Percentiles rank a stretch among this genome's conserved stretches.
Conservation (phyloP, 805 yeast genomes). For the Metschnikowia vanudenii region DNA sequence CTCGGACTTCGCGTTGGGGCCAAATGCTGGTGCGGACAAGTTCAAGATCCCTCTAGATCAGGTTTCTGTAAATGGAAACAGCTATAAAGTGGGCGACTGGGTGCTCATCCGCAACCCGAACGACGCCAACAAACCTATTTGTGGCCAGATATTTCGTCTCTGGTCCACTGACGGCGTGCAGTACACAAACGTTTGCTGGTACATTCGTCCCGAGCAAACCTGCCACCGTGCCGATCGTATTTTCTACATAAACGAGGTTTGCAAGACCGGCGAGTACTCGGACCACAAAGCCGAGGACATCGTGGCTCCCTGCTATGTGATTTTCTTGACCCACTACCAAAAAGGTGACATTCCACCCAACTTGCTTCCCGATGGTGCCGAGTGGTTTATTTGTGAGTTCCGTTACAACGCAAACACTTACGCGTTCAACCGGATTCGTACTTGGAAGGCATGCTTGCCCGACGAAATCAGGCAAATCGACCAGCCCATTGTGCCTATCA, state of each 20-base stretch:
- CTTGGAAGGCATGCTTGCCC: constrained; percentile 98
- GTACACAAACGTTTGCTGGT: constrained; percentile 96
- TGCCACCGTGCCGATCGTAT: constrained; percentile 88
- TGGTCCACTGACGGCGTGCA: constrained; percentile 88
- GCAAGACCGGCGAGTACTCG: constrained; percentile 94
- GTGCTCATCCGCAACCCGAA: constrained; percentile 82
- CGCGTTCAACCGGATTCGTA: constrained; percentile 89
- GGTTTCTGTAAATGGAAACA: constrained; percentile 66
- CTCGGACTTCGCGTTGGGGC: constrained; percentile 55
- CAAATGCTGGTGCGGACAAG: constrained; percentile 45
- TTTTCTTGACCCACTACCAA: constrained; percentile 90
- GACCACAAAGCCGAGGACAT: constrained; percentile 89
- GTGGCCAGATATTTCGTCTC: constrained; percentile 88
- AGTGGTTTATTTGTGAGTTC: constrained; percentile 90
- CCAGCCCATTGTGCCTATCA: constrained; percentile 65
- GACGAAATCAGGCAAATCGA: constrained; percentile 91
- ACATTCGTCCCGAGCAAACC: constrained; percentile 95
- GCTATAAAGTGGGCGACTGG: constrained; percentile 92
- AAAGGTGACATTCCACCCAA: constrained; percentile 83
- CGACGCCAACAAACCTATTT: constrained; percentile 85
- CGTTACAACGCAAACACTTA: constrained; percentile 90
- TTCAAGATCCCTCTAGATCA: constrained; percentile 79
- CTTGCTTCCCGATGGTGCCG: constrained; percentile 66
- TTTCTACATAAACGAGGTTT: constrained; percentile 91
- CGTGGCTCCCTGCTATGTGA: constrained; percentile 90